A percentile compares a stretch with the other conserved stretches of the same genome.
These are phyloP conservation scores for Taphrina wiesneri DNA, from an alignment of 1,139 yeast genomes.

Conservation along the genomic window DNA sequence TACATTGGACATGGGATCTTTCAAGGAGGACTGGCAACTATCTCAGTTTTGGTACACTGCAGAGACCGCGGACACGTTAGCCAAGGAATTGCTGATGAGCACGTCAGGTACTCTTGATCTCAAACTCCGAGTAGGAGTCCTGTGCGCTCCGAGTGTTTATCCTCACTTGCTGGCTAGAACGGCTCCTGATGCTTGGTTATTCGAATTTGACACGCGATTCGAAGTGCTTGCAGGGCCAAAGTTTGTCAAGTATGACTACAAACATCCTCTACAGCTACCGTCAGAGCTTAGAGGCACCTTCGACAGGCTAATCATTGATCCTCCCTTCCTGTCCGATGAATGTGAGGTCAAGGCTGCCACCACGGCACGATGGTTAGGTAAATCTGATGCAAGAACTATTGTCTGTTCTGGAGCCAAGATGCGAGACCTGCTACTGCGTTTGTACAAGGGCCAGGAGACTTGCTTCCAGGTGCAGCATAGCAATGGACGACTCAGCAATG, in stretches of 20 bases:
- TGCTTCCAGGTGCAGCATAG: slow-evolving; percentile 75
- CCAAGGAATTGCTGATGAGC: slow-evolving; percentile 69
- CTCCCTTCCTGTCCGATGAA: slow-evolving; percentile 79
- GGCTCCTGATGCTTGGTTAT: slow-evolving; percentile 56
- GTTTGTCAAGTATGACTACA: slow-evolving; percentile 74
- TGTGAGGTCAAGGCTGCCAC: slow-evolving; percentile 66
- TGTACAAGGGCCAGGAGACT: slow-evolving; percentile 62
- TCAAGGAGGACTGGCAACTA: slow-evolving; percentile 89
- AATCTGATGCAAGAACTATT: slow-evolving; percentile 51
- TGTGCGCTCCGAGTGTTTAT: slow-evolving; percentile 89
- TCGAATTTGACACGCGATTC: slow-evolving; percentile 78
- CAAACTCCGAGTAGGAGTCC: slow-evolving; percentile 68
- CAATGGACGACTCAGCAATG: slow-evolving; percentile 75
- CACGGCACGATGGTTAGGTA: slow-evolving; percentile 54
- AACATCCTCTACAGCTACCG: slow-evolving; percentile 66
- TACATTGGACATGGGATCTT: slow-evolving; percentile 56
- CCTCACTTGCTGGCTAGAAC: slow-evolving; percentile 64
- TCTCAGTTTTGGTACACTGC: slow-evolving; percentile 87
- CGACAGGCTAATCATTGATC: slow-evolving; percentile 78
- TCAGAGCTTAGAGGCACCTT: slow-evolving; percentile 60
- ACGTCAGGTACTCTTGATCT: background rate
- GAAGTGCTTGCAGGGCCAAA: slow-evolving; percentile 68
- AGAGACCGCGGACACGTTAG: slow-evolving; percentile 65
- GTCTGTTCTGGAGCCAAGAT: slow-evolving; percentile 90
- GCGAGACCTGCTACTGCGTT: slow-evolving; percentile 58